Percentiles rank a stretch among this genome's conserved stretches.
Evolutionary conservation across 345 rosid species (phyloP).

Genomic region (Trapa incisa): DNA sequence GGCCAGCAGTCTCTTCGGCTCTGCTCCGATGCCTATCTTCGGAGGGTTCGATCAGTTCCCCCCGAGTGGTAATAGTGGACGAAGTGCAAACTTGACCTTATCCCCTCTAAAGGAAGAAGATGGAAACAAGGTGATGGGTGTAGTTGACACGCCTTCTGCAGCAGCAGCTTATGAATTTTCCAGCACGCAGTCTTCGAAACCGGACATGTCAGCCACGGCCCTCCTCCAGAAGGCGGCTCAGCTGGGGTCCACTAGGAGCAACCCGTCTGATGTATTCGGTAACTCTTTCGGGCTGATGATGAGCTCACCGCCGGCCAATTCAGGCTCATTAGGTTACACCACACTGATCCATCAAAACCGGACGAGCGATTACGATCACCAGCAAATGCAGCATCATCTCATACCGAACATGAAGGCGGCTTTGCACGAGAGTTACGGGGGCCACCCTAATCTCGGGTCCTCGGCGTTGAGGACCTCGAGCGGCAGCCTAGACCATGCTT

Average conservation of each 20-base stretch:
- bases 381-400: not conserved
- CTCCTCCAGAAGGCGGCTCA: constrained; percentile 75
- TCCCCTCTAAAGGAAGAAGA: constrained; percentile 9
- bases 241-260: constrained; percentile 69
- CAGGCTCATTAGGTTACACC: constrained; percentile 1
- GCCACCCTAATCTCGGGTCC: not conserved
- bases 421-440: not conserved
- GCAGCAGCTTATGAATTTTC: not conserved
- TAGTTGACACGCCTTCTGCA: not conserved
- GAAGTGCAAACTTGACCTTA: constrained; percentile 10
- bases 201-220: constrained; percentile 78
- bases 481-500: constrained; percentile 8
- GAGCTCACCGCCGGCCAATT: constrained; percentile 7
- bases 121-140: not conserved
- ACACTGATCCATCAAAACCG: not conserved
- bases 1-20: not conserved
- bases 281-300: constrained; percentile 18
- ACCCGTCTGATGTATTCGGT: constrained; percentile 10
- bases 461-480: not conserved
- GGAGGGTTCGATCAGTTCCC: constrained; percentile 13
- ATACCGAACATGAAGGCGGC: not conserved
- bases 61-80: constrained; percentile 17
- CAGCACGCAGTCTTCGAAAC: constrained; percentile 8
- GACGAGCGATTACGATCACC: not conserved
- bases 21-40: constrained; percentile 2